Evolutionary conservation across 768 basidiomycete species (phyloP).

Genomic region (Exsudoporus frostii): DNA sequence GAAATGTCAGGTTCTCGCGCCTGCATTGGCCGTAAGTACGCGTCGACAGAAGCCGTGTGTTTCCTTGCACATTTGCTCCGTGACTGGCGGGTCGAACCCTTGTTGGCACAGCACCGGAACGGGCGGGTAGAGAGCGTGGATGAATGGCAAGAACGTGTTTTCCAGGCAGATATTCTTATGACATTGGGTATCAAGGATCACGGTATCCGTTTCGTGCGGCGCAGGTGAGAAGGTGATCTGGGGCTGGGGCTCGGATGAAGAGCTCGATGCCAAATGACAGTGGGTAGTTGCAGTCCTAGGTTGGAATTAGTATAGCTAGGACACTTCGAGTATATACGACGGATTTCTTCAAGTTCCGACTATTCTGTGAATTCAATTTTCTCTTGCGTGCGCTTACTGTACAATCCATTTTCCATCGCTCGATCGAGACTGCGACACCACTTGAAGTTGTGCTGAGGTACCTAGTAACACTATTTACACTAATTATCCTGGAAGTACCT

Average conservation of each 20-base stretch:
- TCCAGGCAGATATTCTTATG: constrained; percentile 5
- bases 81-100: constrained; percentile 50
- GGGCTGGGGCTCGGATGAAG: background rate
- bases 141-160: constrained; percentile 17
- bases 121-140: constrained; percentile 8
- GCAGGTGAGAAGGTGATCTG: background rate
- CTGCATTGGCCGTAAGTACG: constrained; percentile 55
- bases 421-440: no score
- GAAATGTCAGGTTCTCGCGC: constrained; percentile 39
- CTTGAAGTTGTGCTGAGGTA: no score
- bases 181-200: constrained; percentile 18
- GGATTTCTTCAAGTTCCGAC: no score
- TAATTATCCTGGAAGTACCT: no score
- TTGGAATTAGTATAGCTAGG: no score
- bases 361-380: no score
- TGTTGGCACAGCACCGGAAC: constrained; percentile 20
- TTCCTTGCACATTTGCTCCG: constrained; percentile 51
- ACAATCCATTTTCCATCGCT: no score
- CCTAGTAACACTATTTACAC: no score
- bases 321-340: no score
- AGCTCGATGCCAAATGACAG: no score
- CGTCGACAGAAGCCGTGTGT: constrained; percentile 47
- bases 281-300: no score
- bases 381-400: no score
- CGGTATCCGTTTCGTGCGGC: constrained; percentile 10